phyloP scores from a whole-genome alignment of 805 yeast genomes.

The Blastobotrys chiropterorum region DNA sequence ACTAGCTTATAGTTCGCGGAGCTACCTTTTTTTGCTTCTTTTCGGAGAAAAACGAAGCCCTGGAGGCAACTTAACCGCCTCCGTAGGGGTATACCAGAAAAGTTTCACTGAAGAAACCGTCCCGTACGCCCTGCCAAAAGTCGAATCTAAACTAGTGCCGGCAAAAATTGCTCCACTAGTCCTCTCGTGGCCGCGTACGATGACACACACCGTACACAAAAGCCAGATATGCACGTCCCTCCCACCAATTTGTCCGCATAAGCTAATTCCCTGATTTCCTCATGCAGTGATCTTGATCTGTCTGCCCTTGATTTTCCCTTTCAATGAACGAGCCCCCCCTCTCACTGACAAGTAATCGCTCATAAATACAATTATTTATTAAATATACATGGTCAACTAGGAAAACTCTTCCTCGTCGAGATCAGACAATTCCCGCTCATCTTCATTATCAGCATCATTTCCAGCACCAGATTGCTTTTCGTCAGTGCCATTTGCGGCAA shows the following conservation, averaged over 20 bases:
- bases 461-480: slow-evolving; percentile 22
- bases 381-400: slow-evolving; percentile 1
- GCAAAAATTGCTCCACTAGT: too few species aligned
- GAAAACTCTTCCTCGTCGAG: slow-evolving; percentile 20
- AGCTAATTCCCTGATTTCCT: background rate
- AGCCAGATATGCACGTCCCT: background rate
- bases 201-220: background rate
- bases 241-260: too few species aligned
- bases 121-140: too few species aligned
- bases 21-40: background rate
- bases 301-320: too few species aligned
- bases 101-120: too few species aligned
- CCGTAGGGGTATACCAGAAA: too few species aligned
- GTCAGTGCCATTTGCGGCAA: slow-evolving; percentile 30
- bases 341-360: too few species aligned
- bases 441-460: slow-evolving; percentile 23
- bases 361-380: background rate
- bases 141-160: too few species aligned
- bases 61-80: too few species aligned
- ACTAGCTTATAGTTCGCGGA: background rate
- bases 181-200: background rate
- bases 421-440: slow-evolving; percentile 24
- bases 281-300: background rate
- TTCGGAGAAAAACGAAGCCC: too few species aligned
- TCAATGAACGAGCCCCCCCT: too few species aligned